These are phyloP conservation scores for Phyllosticta paracitricarpa DNA, from an alignment of 2,329 filamentous ascomycete species.

Conservation along the genomic window DNA sequence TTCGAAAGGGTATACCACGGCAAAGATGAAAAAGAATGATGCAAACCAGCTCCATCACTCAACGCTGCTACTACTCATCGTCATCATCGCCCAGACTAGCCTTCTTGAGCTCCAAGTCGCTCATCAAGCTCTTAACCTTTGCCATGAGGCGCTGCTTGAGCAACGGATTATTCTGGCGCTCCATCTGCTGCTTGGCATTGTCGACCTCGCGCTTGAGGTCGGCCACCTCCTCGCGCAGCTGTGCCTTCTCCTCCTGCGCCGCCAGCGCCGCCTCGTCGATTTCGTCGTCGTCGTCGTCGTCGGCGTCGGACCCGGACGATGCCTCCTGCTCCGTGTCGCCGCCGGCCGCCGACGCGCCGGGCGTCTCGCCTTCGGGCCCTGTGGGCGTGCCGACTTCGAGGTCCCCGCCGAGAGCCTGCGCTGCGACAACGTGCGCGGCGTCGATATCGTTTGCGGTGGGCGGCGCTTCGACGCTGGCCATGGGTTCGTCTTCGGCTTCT, in stretches of 20 bases:
- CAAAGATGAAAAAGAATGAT: background rate
- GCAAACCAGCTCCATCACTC: background rate
- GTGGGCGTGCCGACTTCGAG: slow-evolving; percentile 14
- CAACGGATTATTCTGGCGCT: slow-evolving; percentile 37
- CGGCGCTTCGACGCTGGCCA: slow-evolving; percentile 12
- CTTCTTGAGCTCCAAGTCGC: slow-evolving; percentile 46
- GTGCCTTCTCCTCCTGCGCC: slow-evolving; percentile 36
- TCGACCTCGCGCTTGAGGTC: slow-evolving; percentile 44
- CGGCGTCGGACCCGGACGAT: slow-evolving; percentile 31
- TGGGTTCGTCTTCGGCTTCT: slow-evolving; percentile 20
- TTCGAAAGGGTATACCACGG: background rate
- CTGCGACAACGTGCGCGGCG: slow-evolving; percentile 25
- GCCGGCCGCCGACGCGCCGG: slow-evolving; percentile 11
- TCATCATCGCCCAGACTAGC: slow-evolving; percentile 17
- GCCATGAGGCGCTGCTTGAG: slow-evolving; percentile 40
- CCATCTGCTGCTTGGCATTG: slow-evolving; percentile 31
- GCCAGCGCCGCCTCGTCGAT: slow-evolving; percentile 44
- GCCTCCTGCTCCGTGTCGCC: slow-evolving; percentile 20
- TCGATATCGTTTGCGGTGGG: slow-evolving; percentile 16
- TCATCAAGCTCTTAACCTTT: slow-evolving; percentile 40
- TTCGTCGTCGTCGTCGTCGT: slow-evolving; percentile 33
- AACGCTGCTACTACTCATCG: slow-evolving; percentile 4
- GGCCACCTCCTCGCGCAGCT: slow-evolving; percentile 43
- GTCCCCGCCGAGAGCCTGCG: slow-evolving; percentile 24
- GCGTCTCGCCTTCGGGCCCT: slow-evolving; percentile 20